Conservation (phyloP, 768 basidiomycete genomes). For the Psilocybe cubensis region DNA sequence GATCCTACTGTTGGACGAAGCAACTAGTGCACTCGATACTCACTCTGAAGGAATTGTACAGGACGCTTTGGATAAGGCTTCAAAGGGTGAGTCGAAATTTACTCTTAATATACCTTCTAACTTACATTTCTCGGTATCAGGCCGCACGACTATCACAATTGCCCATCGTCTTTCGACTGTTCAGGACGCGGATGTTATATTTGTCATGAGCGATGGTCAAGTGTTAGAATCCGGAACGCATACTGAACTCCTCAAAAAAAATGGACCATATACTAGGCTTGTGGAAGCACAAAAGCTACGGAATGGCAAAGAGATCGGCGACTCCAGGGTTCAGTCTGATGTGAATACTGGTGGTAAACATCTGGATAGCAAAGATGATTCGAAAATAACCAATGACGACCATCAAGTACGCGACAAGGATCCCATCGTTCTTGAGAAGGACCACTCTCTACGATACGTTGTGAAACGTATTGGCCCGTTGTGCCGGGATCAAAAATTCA, state of each 20-base stretch:
- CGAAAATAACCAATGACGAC: no score
- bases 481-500: conserved; percentile 56
- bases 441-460: conserved; percentile 50
- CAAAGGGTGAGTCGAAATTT: conserved; percentile 34
- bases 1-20: conserved; percentile 84
- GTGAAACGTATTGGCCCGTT: conserved; percentile 71
- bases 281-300: conserved; percentile 79
- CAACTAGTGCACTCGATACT: conserved; percentile 86
- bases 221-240: conserved; percentile 84
- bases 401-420: no score
- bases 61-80: conserved; percentile 87
- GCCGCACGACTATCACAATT: conserved; percentile 78
- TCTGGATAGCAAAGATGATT: conserved; percentile 59
- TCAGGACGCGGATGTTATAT: conserved; percentile 79
- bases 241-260: conserved; percentile 54
- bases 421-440: conserved; percentile 49
- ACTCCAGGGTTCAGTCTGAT: background rate
- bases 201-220: conserved; percentile 85
- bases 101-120: background rate
- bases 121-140: conserved; percentile 21
- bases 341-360: conserved; percentile 19
- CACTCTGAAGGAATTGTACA: conserved; percentile 86
- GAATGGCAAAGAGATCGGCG: conserved; percentile 39
- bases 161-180: conserved; percentile 81
- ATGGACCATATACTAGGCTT: conserved; percentile 70